phyloP scores from a whole-genome alignment of 305 asterid species.

The Solanum hybrid region DNA sequence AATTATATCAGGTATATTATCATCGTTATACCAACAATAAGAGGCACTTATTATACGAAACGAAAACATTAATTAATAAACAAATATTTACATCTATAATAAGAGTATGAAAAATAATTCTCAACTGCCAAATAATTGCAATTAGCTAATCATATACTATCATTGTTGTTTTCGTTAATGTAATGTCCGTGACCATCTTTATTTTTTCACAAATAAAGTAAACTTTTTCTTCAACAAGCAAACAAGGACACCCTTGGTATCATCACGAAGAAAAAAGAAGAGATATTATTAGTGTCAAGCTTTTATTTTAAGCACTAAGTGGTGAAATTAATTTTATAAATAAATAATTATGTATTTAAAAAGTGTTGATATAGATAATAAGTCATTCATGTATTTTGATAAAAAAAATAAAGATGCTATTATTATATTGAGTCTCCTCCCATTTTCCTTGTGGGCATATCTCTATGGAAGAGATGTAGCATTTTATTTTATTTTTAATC shows the following conservation, averaged over 20 bases:
- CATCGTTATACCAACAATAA: not conserved
- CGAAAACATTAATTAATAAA: not conserved
- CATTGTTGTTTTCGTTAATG: not conserved
- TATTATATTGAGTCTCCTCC: too few relatives aligned
- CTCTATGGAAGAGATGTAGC: too few relatives aligned
- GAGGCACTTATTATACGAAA: not conserved
- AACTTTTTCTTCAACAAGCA: not conserved
- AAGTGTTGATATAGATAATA: not conserved
- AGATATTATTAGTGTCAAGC: not conserved
- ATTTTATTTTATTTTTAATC: too few relatives aligned
- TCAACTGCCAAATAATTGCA: slow-evolving; percentile 7
- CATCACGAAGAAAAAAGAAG: not conserved
- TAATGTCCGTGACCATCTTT: not conserved
- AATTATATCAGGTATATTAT: not conserved
- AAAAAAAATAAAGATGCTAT: too few relatives aligned
- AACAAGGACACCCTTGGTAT: not conserved
- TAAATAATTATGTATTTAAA: not conserved
- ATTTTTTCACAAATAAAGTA: not conserved
- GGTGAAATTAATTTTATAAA: not conserved
- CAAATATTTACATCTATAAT: not conserved
- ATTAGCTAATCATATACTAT: not conserved
- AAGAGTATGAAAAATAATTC: not conserved
- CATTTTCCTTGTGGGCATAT: too few relatives aligned
- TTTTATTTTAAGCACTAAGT: not conserved
- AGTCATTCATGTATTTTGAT: not conserved